Evolutionary conservation across 768 basidiomycete genomes (phyloP).

Genomic region (Lyophyllum atratum): DNA sequence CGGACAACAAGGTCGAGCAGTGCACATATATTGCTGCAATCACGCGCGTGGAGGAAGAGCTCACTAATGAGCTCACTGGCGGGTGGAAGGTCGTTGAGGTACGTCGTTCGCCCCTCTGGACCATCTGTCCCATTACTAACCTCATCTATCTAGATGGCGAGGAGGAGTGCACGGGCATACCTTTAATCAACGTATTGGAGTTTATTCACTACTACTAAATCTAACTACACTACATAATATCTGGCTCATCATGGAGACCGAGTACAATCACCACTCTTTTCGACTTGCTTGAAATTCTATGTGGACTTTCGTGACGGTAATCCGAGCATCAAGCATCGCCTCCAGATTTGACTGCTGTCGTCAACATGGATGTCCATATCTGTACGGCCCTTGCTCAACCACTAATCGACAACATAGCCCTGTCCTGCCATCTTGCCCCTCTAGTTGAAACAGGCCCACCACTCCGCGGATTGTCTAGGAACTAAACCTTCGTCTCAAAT

Average conservation of each 20-base stretch:
- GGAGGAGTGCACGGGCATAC: slow-evolving; percentile 48
- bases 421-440: background rate
- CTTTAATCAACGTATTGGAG: slow-evolving; percentile 31
- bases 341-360: no score
- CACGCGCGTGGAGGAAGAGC: slow-evolving; percentile 84
- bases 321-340: background rate
- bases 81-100: slow-evolving; percentile 99
- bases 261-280: slow-evolving; percentile 29
- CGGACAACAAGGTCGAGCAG: slow-evolving; percentile 90
- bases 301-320: background rate
- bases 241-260: slow-evolving; percentile 4
- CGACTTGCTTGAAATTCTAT: background rate
- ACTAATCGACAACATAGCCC: no score
- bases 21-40: slow-evolving; percentile 91
- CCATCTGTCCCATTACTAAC: slow-evolving; percentile 2
- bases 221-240: slow-evolving; percentile 11
- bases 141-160: slow-evolving; percentile 39
- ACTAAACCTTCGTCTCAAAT: background rate
- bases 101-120: slow-evolving; percentile 21
- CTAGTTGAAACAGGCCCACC: background rate
- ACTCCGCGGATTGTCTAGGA: background rate
- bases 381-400: no score
- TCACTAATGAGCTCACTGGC: slow-evolving; percentile 90
- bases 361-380: no score
- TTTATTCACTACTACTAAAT: slow-evolving; percentile 20